Evolutionary conservation across 768 basidiomycete genomes (phyloP), one percentile per base, ranked within the genome.

Genomic region (Chalciporus chontae): DNA sequence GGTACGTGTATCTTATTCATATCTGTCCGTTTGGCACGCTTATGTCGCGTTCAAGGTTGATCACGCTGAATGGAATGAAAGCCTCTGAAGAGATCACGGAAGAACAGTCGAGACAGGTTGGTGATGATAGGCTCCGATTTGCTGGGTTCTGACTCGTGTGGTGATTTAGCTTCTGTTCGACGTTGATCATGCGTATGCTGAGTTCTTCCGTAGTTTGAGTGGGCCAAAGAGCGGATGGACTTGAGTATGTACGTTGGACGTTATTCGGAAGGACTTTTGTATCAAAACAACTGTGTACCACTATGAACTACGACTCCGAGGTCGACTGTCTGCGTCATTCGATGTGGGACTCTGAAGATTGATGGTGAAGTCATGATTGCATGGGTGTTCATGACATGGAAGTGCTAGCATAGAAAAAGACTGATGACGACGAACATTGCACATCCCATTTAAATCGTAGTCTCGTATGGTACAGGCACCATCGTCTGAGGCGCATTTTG

Each of bases 61-160:
- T 99, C 60, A 93, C 91, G 5, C 77, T 99, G 18, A 98, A 98
- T 58, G 89, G 84, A 1, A 94, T 99, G 93, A 92, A 92, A 62
- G 96, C 93, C 4, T 92, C 91, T 10, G 95, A 97, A 57, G 94
- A 96, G 69, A 85, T 98, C 26, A 85, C 87, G 0, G 95, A 98
- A 52, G 95, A 98, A 52, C 94, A 99, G 61, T 86, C 90, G 3
- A 74, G 96, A 51, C 94, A 97, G 79, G 92, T 88, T 48, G 40
- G 74, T 46, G 10, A 7, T 19, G 17, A 8, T n/a, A n/a, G n/a
- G n/a, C n/a, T n/a, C 43, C 43, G 9, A 31, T 31, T 31, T 23
- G 5, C 43, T 6, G 9, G 11, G 23, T 3, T 38, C 34, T 26
- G 13, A 37, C 14, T 45, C 21, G 31, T 13, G 5, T 36, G 3